Evolutionary conservation across 202 grass and related monocot species (phyloP).

Genomic region (Cymbopogon flexuosus): DNA sequence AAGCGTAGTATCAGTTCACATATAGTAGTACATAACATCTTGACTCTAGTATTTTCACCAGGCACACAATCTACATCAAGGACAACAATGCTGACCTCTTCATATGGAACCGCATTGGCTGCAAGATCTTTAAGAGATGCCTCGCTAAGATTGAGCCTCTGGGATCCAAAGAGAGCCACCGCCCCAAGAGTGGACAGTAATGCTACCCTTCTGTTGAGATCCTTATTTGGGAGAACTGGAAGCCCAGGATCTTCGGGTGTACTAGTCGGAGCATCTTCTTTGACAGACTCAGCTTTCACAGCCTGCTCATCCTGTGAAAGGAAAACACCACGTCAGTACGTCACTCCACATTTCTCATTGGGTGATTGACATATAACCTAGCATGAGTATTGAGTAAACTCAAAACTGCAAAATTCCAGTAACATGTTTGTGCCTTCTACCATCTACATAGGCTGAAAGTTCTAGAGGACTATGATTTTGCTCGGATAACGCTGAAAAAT

Average conservation of each 20-base stretch:
- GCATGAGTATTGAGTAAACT: background rate
- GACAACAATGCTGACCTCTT: conserved; percentile 44
- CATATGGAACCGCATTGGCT: conserved; percentile 62
- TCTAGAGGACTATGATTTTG: background rate
- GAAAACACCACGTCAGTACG: background rate
- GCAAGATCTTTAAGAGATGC: conserved; percentile 84
- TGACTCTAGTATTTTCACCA: background rate
- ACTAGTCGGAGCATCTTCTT: conserved; percentile 44
- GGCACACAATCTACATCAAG: background rate
- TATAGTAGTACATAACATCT: background rate
- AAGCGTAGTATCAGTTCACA: background rate
- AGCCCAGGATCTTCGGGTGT: conserved; percentile 35
- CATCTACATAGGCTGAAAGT: background rate
- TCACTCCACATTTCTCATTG: background rate
- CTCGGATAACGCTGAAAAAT: background rate
- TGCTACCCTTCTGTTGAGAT: conserved; percentile 80
- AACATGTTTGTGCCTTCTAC: background rate
- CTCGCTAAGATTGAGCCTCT: conserved; percentile 65
- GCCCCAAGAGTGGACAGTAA: conserved; percentile 55
- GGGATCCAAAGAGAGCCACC: conserved; percentile 58
- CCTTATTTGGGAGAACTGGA: conserved; percentile 57
- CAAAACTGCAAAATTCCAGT: background rate
- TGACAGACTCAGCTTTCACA: conserved; percentile 19
- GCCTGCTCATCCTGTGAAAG: conserved; percentile 52
- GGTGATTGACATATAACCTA: background rate